A percentile compares a stretch with the other conserved stretches of the same genome.
Evolutionary conservation across 2,329 filamentous ascomycete genomes (phyloP).

Genomic region (Fonsecaea nubica): DNA sequence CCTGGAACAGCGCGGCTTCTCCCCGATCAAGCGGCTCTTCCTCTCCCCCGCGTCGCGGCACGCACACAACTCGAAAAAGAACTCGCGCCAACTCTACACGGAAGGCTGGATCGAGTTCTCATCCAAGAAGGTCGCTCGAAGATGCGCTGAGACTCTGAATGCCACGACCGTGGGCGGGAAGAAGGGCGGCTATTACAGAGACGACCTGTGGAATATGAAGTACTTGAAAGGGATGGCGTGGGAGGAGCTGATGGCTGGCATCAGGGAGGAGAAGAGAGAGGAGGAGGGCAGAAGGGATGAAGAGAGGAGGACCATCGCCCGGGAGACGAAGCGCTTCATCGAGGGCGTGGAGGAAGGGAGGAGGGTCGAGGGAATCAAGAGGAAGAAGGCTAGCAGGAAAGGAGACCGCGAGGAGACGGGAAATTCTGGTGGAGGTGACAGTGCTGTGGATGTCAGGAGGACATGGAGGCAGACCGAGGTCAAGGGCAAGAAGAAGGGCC

Average conservation of each 20-base stretch:
- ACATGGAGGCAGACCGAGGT: slow-evolving; percentile 55
- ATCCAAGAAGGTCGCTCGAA: slow-evolving; percentile 54
- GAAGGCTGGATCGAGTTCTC: slow-evolving; percentile 57
- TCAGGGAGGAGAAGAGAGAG: slow-evolving; percentile 51
- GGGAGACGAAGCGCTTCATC: slow-evolving; percentile 54
- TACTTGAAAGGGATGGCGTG: slow-evolving; percentile 53
- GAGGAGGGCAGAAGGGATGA: slow-evolving; percentile 51
- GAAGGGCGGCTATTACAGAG: slow-evolving; percentile 55
- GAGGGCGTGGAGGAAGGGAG: slow-evolving; percentile 48
- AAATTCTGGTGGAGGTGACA: slow-evolving; percentile 25
- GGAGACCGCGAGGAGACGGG: slow-evolving; percentile 34
- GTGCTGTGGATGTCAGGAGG: slow-evolving; percentile 36
- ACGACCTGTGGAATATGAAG: slow-evolving; percentile 57
- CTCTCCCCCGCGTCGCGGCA: slow-evolving; percentile 48
- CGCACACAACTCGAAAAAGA: slow-evolving; percentile 36
- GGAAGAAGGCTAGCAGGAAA: slow-evolving; percentile 51
- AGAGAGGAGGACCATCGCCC: slow-evolving; percentile 51
- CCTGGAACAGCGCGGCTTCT: slow-evolving; percentile 50
- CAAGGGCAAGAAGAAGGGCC: slow-evolving; percentile 36
- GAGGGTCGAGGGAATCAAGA: slow-evolving; percentile 51
- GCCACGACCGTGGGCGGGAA: slow-evolving; percentile 51
- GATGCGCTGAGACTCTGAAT: slow-evolving; percentile 55
- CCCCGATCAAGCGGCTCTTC: slow-evolving; percentile 53
- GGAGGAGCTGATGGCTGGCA: slow-evolving; percentile 54
- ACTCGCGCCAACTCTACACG: slow-evolving; percentile 51